Evolutionary conservation across 228 moss, liverwort and hornwort species (phyloP).

Genomic region (Sphagnum fallax): DNA sequence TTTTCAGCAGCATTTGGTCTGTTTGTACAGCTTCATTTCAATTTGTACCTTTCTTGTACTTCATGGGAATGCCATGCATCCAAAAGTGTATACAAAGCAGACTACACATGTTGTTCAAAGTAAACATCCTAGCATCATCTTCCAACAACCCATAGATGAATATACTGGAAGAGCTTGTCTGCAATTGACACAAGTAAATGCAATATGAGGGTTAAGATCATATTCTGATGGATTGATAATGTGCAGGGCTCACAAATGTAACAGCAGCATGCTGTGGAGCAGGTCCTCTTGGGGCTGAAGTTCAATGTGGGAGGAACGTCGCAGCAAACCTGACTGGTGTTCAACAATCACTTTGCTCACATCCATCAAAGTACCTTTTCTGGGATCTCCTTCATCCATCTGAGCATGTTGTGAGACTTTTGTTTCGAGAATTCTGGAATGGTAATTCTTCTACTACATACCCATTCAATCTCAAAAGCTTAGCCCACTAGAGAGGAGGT

Average conservation of each 20-base stretch:
- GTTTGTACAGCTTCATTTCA: no score
- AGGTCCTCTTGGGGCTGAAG: slow-evolving; percentile 29
- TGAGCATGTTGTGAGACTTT: slow-evolving; percentile 27
- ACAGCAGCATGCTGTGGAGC: slow-evolving; percentile 40
- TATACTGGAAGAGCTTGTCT: no score
- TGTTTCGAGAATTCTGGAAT: slow-evolving; percentile 32
- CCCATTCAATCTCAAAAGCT: slow-evolving; percentile 32
- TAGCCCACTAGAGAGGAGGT: slow-evolving; percentile 2
- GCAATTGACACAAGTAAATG: no score
- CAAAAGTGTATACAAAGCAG: no score
- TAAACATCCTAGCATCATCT: no score
- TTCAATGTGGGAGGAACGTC: slow-evolving; percentile 30
- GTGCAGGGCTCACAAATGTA: slow-evolving; percentile 22
- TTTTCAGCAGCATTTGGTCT: no score
- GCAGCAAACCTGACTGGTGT: slow-evolving; percentile 9
- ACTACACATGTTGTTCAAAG: no score
- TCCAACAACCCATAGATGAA: no score
- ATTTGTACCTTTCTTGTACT: no score
- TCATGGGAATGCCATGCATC: no score
- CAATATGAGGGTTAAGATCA: no score
- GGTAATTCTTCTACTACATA: slow-evolving; percentile 11
- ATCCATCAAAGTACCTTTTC: slow-evolving; percentile 32
- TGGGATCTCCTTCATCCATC: slow-evolving; percentile 40
- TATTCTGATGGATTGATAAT: no score
- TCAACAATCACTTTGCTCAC: slow-evolving; percentile 15